phyloP scores from a whole-genome alignment of 108 stramenopile species.

The Mediolabrus comicus region DNA sequence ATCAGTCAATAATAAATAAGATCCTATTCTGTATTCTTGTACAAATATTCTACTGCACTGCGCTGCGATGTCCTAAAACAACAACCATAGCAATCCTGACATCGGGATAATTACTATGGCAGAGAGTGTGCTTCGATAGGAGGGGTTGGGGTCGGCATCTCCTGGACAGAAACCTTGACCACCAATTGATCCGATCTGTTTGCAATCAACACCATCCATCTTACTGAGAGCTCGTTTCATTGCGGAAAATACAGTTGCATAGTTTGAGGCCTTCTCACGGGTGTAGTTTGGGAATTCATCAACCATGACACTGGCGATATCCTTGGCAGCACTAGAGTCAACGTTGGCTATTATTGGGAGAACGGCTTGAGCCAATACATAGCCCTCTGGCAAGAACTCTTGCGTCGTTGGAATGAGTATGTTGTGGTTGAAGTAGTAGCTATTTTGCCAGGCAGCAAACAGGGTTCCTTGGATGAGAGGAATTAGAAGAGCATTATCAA shows the following conservation, averaged over 20 bases:
- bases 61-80: neutral
- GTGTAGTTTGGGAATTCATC: conserved; percentile 16
- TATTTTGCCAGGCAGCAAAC: conserved; percentile 34
- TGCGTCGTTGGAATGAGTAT: neutral
- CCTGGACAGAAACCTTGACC: conserved; percentile 30
- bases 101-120: neutral
- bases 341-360: conserved; percentile 61
- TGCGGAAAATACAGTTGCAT: conserved; percentile 19
- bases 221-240: conserved; percentile 24
- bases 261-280: conserved; percentile 1
- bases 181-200: conserved; percentile 18
- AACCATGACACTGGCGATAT: conserved; percentile 41
- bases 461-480: conserved; percentile 77
- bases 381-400: conserved; percentile 48
- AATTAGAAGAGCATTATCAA: conserved; percentile 53
- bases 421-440: conserved; percentile 8
- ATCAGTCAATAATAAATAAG: neutral
- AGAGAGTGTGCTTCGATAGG: neutral
- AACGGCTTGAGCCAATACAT: conserved; percentile 59
- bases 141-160: neutral
- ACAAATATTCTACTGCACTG: neutral
- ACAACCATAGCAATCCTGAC: neutral
- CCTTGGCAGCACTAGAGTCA: conserved; percentile 46
- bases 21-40: neutral
- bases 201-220: conserved; percentile 35